Evolutionary conservation across 345 rosid genomes (phyloP), one percentile per base, ranked within the genome.

Genomic region (Ceriops decandra): DNA sequence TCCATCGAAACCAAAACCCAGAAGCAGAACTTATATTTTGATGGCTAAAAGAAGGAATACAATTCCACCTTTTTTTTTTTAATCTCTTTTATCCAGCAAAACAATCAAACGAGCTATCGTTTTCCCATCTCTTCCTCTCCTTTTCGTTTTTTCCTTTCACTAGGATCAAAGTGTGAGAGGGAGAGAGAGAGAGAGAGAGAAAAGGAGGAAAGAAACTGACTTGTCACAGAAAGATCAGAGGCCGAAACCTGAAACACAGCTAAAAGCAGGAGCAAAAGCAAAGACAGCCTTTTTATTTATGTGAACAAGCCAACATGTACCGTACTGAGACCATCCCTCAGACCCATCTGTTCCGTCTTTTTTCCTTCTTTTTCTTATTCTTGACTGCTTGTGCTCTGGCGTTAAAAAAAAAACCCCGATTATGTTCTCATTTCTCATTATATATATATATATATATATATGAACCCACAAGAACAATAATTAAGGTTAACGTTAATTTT

Each of bases 201-300:
- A 2, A 30, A 31, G 6, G 38, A 36, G 64, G 52, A 33, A 71
- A 68, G 51, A 70, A 81, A 80, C 88, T 86, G 83, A 85, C 74
- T 86, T 85, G 95, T 88, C 85, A 85, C 86, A 76, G 85, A 86
- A 79, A 82, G 85, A 84, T 80, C 90, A 86, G 91, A 86, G 81
- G 79, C 81, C 80, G 47, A 79, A 69, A 76, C 83, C 81, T 79
- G 47, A 78, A 69, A 76, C 83, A 81, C 79, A 76, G 79, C 78
- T 75, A 77, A 74, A 68, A 80, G 79, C 76, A 63, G 70, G 79
- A 81, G 74, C 80, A 78, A 71, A 80, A 72, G 63, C 63, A 69
- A 70, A 75, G 86, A 75, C 83, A 79, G 78, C 82, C 62, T 80
- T 56, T 63, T 68, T 69, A 67, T 82, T 84, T 68, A 70, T 78